These are phyloP conservation scores for Sporothrix schenckii DNA, from an alignment of 2,329 filamentous ascomycete genomes.

Conservation along the genomic window DNA sequence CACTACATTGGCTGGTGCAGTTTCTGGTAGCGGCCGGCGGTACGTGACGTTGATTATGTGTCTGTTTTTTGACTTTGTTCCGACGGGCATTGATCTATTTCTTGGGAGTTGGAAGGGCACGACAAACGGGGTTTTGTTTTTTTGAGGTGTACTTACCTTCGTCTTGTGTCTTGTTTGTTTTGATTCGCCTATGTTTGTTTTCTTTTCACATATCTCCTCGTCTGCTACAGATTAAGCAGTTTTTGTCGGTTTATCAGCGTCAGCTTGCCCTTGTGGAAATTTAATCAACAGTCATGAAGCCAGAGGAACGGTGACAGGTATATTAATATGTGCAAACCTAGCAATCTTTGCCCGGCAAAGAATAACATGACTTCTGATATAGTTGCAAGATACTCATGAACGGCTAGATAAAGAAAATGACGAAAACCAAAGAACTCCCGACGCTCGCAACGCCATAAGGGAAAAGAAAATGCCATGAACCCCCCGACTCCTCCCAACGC, in stretches of 20 bases:
- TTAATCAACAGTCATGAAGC: background rate
- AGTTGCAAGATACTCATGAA: background rate
- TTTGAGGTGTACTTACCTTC: background rate
- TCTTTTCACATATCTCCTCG: background rate
- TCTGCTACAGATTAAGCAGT: too few relatives aligned
- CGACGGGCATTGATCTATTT: background rate
- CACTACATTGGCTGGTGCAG: conserved; percentile 99
- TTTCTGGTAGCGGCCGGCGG: conserved; percentile 70
- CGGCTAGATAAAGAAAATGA: background rate
- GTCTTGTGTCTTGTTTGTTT: background rate
- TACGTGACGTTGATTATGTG: background rate
- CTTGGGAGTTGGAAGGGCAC: conserved; percentile 10
- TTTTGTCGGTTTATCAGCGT: too few relatives aligned
- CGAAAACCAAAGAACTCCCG: too few relatives aligned
- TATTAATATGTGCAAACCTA: background rate
- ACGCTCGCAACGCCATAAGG: too few relatives aligned
- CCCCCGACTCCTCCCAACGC: background rate
- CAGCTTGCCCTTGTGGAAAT: background rate
- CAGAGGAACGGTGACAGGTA: background rate
- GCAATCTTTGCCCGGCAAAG: conserved; percentile 1
- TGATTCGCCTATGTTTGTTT: background rate
- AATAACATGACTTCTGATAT: background rate
- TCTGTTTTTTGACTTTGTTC: background rate
- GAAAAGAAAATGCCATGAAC: too few relatives aligned
- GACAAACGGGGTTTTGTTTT: background rate